Evolutionary conservation across 345 rosid species (phyloP).

Genomic region (Camelina laxa): DNA sequence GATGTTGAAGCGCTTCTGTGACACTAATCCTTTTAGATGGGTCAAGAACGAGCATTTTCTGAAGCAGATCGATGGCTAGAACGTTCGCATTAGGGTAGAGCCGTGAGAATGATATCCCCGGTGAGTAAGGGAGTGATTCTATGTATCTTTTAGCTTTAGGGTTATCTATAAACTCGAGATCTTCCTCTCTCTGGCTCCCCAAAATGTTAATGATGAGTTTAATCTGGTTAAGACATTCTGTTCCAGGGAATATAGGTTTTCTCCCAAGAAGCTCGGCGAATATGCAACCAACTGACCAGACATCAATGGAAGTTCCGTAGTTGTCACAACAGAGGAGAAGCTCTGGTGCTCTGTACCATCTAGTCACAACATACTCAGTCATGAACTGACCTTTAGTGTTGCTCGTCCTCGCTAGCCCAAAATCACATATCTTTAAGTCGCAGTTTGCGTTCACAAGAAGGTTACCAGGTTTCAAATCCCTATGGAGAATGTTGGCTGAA

Average conservation of each 20-base stretch:
- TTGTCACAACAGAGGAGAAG: constrained; percentile 92
- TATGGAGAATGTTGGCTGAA: constrained; percentile 89
- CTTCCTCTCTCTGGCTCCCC: constrained; percentile 83
- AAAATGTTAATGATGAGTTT: constrained; percentile 79
- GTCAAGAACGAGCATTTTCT: constrained; percentile 84
- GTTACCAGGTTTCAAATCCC: constrained; percentile 91
- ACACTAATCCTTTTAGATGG: constrained; percentile 87
- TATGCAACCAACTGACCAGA: constrained; percentile 96
- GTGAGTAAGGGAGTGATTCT: constrained; percentile 69
- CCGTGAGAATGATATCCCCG: constrained; percentile 59
- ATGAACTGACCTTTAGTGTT: constrained; percentile 78
- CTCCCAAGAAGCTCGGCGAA: constrained; percentile 91
- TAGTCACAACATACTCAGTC: constrained; percentile 91
- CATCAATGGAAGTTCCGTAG: constrained; percentile 83
- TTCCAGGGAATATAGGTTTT: constrained; percentile 86
- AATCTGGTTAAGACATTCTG: constrained; percentile 88
- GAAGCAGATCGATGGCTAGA: constrained; percentile 77
- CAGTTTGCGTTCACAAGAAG: constrained; percentile 87
- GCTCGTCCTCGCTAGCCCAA: constrained; percentile 86
- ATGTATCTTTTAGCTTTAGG: constrained; percentile 78
- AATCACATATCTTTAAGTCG: constrained; percentile 87
- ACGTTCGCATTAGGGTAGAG: constrained; percentile 73
- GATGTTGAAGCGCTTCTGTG: constrained; percentile 86
- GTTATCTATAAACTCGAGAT: constrained; percentile 76
- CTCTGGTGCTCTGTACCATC: constrained; percentile 95